Conservation (phyloP, 805 yeast species). For the Metschnikowia arizonensis region DNA sequence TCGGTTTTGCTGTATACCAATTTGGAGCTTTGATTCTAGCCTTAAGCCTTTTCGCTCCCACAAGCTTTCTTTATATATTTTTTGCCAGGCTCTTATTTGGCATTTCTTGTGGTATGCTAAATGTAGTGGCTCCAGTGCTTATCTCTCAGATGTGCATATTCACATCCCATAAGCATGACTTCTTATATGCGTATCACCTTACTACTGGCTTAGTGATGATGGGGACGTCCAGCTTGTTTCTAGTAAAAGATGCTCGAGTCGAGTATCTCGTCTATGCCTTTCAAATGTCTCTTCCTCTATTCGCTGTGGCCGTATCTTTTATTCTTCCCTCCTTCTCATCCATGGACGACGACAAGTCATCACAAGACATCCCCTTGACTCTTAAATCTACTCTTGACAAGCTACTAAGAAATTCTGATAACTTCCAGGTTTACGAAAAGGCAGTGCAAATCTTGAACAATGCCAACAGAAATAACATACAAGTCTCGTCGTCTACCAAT, state of each 20-base stretch:
- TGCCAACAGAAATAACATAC: background rate
- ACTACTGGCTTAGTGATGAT: constrained; percentile 2
- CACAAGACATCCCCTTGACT: no score
- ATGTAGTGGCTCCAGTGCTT: constrained; percentile 13
- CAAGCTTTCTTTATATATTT: constrained; percentile 3
- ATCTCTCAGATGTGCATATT: constrained; percentile 11
- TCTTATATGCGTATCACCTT: constrained; percentile 5
- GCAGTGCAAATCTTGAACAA: background rate
- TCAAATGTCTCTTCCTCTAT: background rate
- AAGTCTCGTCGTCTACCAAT: background rate
- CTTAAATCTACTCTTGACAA: background rate
- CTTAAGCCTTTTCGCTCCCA: constrained; percentile 1
- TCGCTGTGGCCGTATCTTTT: background rate
- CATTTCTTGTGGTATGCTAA: constrained; percentile 10
- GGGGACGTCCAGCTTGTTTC: background rate
- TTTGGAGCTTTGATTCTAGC: constrained; percentile 2
- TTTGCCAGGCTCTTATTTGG: constrained; percentile 8
- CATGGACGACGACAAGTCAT: no score
- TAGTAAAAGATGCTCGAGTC: background rate
- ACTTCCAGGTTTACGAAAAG: background rate
- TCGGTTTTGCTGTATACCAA: constrained; percentile 1
- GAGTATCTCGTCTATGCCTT: background rate
- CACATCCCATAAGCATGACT: background rate
- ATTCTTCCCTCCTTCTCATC: no score
- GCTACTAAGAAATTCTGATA: background rate